These are phyloP conservation scores for Aleurites moluccanus DNA, from an alignment of 441 rosid genomes.

Conservation along the genomic window DNA sequence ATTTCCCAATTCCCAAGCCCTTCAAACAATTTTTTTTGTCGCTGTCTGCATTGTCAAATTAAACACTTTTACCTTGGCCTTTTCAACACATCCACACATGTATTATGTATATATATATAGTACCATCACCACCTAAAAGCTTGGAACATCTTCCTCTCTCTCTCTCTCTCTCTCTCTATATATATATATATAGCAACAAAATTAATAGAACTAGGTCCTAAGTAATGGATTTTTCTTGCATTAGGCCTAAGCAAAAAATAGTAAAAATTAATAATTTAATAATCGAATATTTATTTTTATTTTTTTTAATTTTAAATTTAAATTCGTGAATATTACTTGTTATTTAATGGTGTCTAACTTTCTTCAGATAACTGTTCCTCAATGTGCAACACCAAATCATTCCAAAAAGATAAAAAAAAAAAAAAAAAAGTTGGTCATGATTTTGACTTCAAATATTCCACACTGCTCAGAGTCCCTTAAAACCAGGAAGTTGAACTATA, in stretches of 20 bases:
- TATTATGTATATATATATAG: background rate
- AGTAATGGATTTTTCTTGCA: background rate
- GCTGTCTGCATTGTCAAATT: background rate
- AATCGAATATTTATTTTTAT: background rate
- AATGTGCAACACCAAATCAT: background rate
- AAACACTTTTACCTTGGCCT: conserved; percentile 5
- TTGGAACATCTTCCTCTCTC: background rate
- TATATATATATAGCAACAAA: background rate
- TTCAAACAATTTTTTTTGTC: conserved; percentile 5
- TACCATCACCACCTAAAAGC: conserved; percentile 4
- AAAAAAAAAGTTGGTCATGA: background rate
- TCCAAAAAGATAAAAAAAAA: background rate
- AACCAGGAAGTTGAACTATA: background rate
- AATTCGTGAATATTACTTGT: background rate
- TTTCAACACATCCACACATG: background rate
- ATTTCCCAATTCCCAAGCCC: background rate
- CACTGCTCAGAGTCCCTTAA: background rate
- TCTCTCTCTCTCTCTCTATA: background rate
- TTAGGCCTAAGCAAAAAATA: background rate
- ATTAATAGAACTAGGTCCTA: background rate
- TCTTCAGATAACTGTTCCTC: background rate
- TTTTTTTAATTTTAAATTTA: background rate
- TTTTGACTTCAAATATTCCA: background rate
- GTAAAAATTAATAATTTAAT: too few species aligned
- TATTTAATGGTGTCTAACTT: background rate